Base-by-base conservation (phyloP, 768 basidiomycete genomes). In the Podaxis sp. region DNA sequence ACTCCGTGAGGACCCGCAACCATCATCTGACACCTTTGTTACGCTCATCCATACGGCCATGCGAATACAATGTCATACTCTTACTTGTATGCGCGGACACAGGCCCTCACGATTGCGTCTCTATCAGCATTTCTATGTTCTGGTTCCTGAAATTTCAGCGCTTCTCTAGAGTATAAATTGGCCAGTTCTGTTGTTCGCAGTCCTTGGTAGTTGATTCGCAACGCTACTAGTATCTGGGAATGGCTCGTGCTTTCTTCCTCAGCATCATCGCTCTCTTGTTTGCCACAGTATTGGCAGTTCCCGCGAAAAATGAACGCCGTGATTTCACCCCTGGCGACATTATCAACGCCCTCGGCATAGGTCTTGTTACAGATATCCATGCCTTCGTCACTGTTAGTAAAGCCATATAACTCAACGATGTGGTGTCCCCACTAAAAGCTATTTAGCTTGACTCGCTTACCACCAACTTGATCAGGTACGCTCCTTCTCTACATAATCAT, bases 291-390 rank as follows among this genome's bases (percentile, higher is more conserved):
- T 57, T 58, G 8, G 73, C 70, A 25, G 59, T 65, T 1, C 62
- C 65, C 64, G 3, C 52, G 59, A 13, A 62, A 46, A 15, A 63
- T 59, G 25, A 68, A 65, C 27, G 58, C 66, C 17, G 69, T 15
- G 47, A 27, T 43, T n/a, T 57, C 40, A 66, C 72, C 51, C 71
- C 72, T 17, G 69, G 54, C 13, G 61, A 62, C 50, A 77, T 82
- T 65, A 75, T 80, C 61, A 76, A 80, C 61, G 65, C 72, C 7
- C 63, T 82, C 13, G 69, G 73, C 17, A 54, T 82, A 27, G 78
- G 79, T 25, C 70, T 82, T 33, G 78, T 82, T 53, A 71, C 70
- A 49, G 61, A 74, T 50, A 75, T 82, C 63, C 75, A 76, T 62
- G 75, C 71, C 4, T 70, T 71, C 47, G 74, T 80, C 61, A 76